Evolutionary conservation across 108 stramenopile genomes (phyloP).

Genomic region (Pseudonitzschia multistriata): DNA sequence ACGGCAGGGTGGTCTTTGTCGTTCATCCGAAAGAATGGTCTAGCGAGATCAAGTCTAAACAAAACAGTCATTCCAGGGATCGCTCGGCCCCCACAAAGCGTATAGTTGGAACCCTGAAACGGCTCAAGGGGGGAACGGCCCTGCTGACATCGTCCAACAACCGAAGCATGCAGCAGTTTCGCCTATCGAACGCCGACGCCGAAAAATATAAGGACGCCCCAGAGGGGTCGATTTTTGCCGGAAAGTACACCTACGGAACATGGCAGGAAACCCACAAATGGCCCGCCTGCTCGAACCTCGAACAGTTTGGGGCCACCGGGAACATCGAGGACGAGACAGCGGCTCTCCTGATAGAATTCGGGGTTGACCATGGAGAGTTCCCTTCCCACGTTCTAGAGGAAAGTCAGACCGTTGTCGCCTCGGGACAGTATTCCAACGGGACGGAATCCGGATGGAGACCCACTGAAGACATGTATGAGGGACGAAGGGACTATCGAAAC

Average conservation of each 20-base stretch:
- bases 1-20: slow-evolving; percentile 59
- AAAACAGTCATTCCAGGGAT: background rate
- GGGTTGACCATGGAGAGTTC: slow-evolving; percentile 92
- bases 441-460: slow-evolving; percentile 81
- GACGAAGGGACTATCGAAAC: slow-evolving; percentile 76
- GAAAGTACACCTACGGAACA: slow-evolving; percentile 56
- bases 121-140: slow-evolving; percentile 36
- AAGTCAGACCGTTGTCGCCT: slow-evolving; percentile 63
- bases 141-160: slow-evolving; percentile 66
- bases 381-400: slow-evolving; percentile 63
- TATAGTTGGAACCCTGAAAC: slow-evolving; percentile 70
- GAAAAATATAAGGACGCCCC: slow-evolving; percentile 35
- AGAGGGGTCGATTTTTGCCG: slow-evolving; percentile 50
- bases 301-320: slow-evolving; percentile 64
- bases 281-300: slow-evolving; percentile 74
- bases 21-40: slow-evolving; percentile 48
- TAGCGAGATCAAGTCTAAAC: slow-evolving; percentile 29
- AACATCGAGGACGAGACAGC: slow-evolving; percentile 88
- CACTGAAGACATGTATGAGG: slow-evolving; percentile 62
- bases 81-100: slow-evolving; percentile 35
- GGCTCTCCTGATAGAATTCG: slow-evolving; percentile 79
- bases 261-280: slow-evolving; percentile 65
- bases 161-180: slow-evolving; percentile 59
- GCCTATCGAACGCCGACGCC: slow-evolving; percentile 34
- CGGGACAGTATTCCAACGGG: slow-evolving; percentile 44